Evolutionary conservation across 169 alveolate genomes (phyloP).

Genomic region (Plasmodium ovale): DNA sequence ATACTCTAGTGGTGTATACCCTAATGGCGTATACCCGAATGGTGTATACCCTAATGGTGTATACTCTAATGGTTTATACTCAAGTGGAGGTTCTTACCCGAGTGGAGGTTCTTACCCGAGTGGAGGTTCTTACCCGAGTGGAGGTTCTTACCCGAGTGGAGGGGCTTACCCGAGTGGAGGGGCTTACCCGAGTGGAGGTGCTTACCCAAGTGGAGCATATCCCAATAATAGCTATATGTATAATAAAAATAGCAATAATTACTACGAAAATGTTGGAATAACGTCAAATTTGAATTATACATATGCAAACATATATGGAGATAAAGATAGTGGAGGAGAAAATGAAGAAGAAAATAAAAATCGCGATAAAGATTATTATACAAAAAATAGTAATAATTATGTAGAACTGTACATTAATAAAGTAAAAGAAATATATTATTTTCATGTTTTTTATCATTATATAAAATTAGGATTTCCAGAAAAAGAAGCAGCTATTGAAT

Average conservation of each 20-base stretch:
- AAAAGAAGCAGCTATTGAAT: constrained; percentile 70
- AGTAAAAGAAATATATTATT: constrained; percentile 70
- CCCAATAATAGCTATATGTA: constrained; percentile 13
- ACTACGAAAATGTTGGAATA: constrained; percentile 21
- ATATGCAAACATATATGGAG: background rate
- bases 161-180: too few species aligned
- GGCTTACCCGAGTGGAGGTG: background rate
- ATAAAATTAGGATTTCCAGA: constrained; percentile 72
- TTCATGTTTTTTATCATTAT: constrained; percentile 74
- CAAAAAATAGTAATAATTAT: constrained; percentile 22
- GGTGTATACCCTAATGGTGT: too few species aligned
- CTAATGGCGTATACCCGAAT: too few species aligned
- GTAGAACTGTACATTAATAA: constrained; percentile 68
- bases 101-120: too few species aligned
- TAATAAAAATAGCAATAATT: constrained; percentile 32
- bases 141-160: too few species aligned
- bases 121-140: too few species aligned
- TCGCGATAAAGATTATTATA: background rate
- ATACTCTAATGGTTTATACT: too few species aligned
- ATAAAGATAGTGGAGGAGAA: background rate
- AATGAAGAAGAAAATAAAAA: background rate
- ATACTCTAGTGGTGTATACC: too few species aligned
- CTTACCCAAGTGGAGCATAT: background rate
- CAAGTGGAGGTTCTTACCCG: too few species aligned
- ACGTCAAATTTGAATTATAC: too few species aligned